A percentile compares a stretch with the other conserved stretches of the same genome.
Evolutionary conservation across 1,139 yeast genomes (phyloP).

Genomic region (Debaryomyces sp.): DNA sequence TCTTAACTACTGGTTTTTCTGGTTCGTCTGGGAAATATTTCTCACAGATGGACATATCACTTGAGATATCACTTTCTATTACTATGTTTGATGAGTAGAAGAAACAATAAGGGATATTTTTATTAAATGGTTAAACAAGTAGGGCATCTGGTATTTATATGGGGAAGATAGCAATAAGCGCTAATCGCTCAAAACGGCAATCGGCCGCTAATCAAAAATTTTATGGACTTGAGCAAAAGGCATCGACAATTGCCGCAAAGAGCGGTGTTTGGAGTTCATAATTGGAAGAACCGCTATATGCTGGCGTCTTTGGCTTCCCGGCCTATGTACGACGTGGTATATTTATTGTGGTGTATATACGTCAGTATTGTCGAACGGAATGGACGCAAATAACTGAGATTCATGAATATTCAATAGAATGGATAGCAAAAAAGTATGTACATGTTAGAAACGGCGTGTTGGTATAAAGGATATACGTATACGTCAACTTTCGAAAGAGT

Average conservation of each 20-base stretch:
- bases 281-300: background rate
- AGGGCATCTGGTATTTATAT: background rate
- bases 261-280: background rate
- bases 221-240: background rate
- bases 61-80: background rate
- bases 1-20: slow-evolving; percentile 53
- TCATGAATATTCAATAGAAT: no score
- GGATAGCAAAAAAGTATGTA: no score
- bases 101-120: background rate
- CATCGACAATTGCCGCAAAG: background rate
- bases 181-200: background rate
- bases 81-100: background rate
- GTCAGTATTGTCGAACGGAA: background rate
- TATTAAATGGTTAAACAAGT: background rate
- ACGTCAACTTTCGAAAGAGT: no score
- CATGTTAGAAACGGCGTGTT: no score
- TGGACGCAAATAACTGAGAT: background rate
- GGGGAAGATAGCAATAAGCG: slow-evolving; percentile 1
- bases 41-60: slow-evolving; percentile 45
- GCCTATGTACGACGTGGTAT: background rate
- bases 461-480: no score
- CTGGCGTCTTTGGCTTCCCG: background rate
- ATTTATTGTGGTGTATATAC: background rate
- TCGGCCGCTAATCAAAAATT: slow-evolving; percentile 1
- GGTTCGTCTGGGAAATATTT: slow-evolving; percentile 73